These are phyloP conservation scores for Arabidopsis thaliana DNA, from an alignment of 345 rosid species.

Conservation along the genomic window TAIR10.1 NC_003074.8:2979001-2979500, in stretches of 20 bases:
- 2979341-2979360: conserved; percentile 31
- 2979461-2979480: not conserved
- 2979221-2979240: conserved; percentile 38
- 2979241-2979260: conserved; percentile 31
- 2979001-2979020: not conserved
- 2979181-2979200: not conserved
- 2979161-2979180: not conserved
- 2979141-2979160: not conserved
- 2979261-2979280: conserved; percentile 14
- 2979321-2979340: conserved; percentile 24
- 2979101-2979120: conserved; percentile 24
- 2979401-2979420: conserved; percentile 2
- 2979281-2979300: not conserved
- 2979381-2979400: conserved; percentile 30
- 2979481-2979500: not conserved
- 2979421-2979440: conserved; percentile 5
- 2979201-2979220: conserved; percentile 5
- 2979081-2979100: not conserved
- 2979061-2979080: not conserved
- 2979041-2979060: not conserved
- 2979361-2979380: conserved; percentile 20
- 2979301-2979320: not conserved
- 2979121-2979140: conserved; percentile 20
- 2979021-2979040: conserved; percentile 1
- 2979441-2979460: not conserved